Evolutionary conservation across 805 yeast species (phyloP), one percentile per base, ranked within the genome.

Genomic region (Kluyveromyces siamensis): DNA sequence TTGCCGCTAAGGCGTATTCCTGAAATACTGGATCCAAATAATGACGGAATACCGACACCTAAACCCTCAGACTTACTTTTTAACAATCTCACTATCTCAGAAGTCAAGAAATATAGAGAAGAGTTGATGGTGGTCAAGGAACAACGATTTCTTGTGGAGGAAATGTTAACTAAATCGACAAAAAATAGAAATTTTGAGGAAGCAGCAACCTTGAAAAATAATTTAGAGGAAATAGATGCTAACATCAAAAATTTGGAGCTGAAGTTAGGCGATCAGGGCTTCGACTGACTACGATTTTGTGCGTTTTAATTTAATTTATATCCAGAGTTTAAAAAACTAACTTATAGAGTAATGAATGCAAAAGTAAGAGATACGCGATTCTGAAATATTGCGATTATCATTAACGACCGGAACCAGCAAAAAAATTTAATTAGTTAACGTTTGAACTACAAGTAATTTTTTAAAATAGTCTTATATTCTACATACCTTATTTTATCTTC

Each of bases 61-160:
- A 46, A 55, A 46, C 21, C 53, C 19, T 48, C 62, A 44, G 43
- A 62, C 45, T 17, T 60, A 35, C 27, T 51, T 25, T 51, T 56
- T 25, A 62, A 60, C 17, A 42, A 72, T 71, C 44, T 77, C 65
- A 59, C 66, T 2, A 73, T 81, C 5, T 73, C 76, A 45, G 76
- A 81, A 52, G 75, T 84, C 9, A 72, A 89, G 40, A 73, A 73
- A 45, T 66, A 73, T 27, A 67, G 93, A 42, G 91, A 88, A 55
- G 83, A 84, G 54, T 67, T 90, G 50, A 85, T 90, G 84, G 96
- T 91, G 10, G 67, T 88, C 59, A 83, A 83, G 51, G 98, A 90
- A 61, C 98, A 90, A 58, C 73, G 74, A 55, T 90, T 77, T 55
- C 65, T 91, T 51, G 81, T 91, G 2, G 77, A 79, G 50, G 73